Conservation (phyloP, 2,329 filamentous ascomycete genomes). For the Hymenoscyphus albidus region DNA sequence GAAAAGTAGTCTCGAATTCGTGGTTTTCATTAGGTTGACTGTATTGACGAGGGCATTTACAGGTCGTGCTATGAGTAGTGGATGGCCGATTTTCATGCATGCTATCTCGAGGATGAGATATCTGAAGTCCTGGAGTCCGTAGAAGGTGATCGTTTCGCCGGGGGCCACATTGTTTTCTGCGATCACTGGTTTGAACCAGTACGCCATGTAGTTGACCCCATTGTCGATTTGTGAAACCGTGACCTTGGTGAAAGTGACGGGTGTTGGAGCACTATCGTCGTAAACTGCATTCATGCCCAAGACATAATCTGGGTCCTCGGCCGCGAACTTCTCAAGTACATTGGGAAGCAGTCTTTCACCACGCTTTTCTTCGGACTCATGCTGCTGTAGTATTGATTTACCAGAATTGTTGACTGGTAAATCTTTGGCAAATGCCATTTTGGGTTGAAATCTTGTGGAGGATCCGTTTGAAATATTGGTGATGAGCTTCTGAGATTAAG, state of each 20-base stretch:
- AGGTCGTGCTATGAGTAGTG: slow-evolving; percentile 20
- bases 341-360: slow-evolving; percentile 21
- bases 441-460: neutral
- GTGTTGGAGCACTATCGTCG: neutral
- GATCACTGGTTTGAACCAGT: slow-evolving; percentile 20
- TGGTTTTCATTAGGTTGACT: slow-evolving; percentile 14
- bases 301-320: slow-evolving; percentile 13
- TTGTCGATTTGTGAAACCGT: slow-evolving; percentile 19
- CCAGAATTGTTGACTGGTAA: neutral
- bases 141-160: slow-evolving; percentile 18
- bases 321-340: slow-evolving; percentile 18
- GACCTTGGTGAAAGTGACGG: slow-evolving; percentile 14
- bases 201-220: slow-evolving; percentile 23
- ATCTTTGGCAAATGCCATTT: neutral
- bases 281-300: slow-evolving; percentile 19
- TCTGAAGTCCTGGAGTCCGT: slow-evolving; percentile 27
- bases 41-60: slow-evolving; percentile 25
- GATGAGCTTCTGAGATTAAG: neutral
- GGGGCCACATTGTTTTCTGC: neutral
- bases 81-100: slow-evolving; percentile 20
- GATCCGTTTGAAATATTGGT: neutral
- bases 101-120: slow-evolving; percentile 21
- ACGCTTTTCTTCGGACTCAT: neutral
- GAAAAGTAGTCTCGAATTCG: slow-evolving; percentile 19
- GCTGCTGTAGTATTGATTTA: neutral